Base-by-base conservation (phyloP, 768 basidiomycete species). In the Rhizopogon salebrosus region DNA sequence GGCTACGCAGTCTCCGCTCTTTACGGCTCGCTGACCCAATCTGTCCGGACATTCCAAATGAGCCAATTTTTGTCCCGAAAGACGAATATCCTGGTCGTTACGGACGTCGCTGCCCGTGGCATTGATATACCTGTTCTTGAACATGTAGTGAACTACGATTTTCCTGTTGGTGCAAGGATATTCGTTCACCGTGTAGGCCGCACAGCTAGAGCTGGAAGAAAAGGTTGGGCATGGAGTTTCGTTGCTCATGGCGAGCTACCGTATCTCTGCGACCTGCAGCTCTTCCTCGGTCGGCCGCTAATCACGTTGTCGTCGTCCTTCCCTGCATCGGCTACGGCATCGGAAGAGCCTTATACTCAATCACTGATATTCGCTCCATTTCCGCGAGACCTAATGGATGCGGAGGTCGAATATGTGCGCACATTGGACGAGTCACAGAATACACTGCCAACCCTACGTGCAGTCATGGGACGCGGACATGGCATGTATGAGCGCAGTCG, bases 91-190 rank as follows among this genome's bases (percentile, higher is more conserved):
- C 76, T 99, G 23, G 94, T 98, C 34, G 97, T 98, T 39, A 99
- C 97, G 0, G 97, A 99, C 63, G 93, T 99, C 37, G 97, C 97
- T 18, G 97, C 97, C 13, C 88, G 97, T 59, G 97, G 97, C 62
- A 92, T 99, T 60, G 97, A 99, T 71, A 95, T 99, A 31, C 97
- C 97, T 4, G 79, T 98, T 37, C 79, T 99, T 56, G 92, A 95
- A 65, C 91, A 98, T 64, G 97, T 99, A 31, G 77, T 99, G 67
- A 99, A 99, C 68, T 99, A 95, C 68, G 97, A 99, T 62, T 98
- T 99, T 60, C 97, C 97, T 1, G 88, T 92, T 54, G 92, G 95
- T 22, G 84, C 93, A 1, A 77, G 95, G 52, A 85, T 97, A 10
- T 99, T 98, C 59, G 85, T 99, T 0, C 97, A 99, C 69, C 89